phyloP scores from a whole-genome alignment of 495 filamentous ascomycete species.

The Aspergillus diversus region DNA sequence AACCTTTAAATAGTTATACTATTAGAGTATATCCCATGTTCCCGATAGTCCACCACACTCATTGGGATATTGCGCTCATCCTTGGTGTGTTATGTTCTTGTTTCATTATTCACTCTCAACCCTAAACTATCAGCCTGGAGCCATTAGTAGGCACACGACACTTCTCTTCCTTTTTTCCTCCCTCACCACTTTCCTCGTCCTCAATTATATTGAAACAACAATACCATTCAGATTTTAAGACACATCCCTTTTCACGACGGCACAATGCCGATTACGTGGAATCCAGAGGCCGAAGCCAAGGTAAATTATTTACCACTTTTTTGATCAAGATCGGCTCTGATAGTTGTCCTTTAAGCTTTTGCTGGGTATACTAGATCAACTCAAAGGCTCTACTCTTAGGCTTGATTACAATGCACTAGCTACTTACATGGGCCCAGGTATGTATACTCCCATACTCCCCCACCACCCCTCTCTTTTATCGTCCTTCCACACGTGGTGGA shows the following conservation, averaged over 20 bases:
- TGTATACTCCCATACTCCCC: no score
- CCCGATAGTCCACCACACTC: no score
- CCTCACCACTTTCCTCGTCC: no score
- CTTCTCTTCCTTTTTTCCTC: not conserved
- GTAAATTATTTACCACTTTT: conserved; percentile 5
- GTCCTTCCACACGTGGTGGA: not conserved
- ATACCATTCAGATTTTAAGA: no score
- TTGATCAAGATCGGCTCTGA: not conserved
- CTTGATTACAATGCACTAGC: conserved; percentile 13
- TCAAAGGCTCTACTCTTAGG: not conserved
- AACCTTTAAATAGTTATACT: no score
- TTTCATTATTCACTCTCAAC: not conserved
- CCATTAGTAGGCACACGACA: not conserved
- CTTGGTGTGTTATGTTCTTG: not conserved
- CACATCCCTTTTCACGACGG: no score
- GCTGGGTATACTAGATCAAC: conserved; percentile 8
- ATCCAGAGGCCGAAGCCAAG: conserved; percentile 8
- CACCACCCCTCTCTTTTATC: not conserved
- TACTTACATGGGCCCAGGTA: conserved; percentile 15
- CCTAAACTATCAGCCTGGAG: not conserved
- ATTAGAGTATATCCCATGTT: no score
- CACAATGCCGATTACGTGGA: conserved; percentile 14
- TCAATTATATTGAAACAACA: no score
- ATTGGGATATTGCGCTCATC: no score
- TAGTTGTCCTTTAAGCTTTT: conserved; percentile 14